Base-by-base conservation (phyloP, 306 rosid genomes). In the Medicago lupulina region DNA sequence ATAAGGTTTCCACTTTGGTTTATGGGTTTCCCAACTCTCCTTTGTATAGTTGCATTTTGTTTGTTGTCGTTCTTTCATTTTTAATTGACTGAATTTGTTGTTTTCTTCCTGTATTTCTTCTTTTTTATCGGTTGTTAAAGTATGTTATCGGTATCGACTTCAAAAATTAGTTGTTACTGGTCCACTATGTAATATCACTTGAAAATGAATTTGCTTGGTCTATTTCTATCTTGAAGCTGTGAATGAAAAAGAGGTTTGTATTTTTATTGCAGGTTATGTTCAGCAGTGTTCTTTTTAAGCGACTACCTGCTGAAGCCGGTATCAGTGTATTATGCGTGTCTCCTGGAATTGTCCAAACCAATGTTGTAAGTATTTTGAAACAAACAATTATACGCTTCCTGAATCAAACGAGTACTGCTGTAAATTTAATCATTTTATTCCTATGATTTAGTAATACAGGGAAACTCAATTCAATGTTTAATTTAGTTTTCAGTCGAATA, bases 301-400 rank as follows among this genome's bases (percentile, higher is more conserved):
- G 94, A 38, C 89, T 95, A 19, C 97, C 97, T 73, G 87, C 92
- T 49, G 99, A 95, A 86, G 69, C 97, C 78, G 96, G 96, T 79
- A 55, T 90, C 79, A 85, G 81, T 71, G 92, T 89, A 19, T 65
- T 85, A 57, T 95, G 99, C 72, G 99, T 89, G 18, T 95, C 99
- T 14, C 99, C 99, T 71, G 99, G 99, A 81, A 78, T 95, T 80
- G 99, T 95, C 77, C 97, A 89, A 5, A 95, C 97, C 69, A 95
- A 95, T 83, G 99, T 95, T 66, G 99, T 92, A 84, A 88, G 97
- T 88, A 64, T 74, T 77, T 67, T 53, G 50, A 79, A 15, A 67
- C 40, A 73, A 17, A 67, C 50, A 18, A 14, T 58, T 69, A 34
- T 25, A 54, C 39, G 7, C 34, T 59, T 64, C 64, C 36, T 38